Evolutionary conservation across 495 filamentous ascomycete species (phyloP), one percentile per base, ranked within the genome.

Genomic region (Daldinia caldariorum): DNA sequence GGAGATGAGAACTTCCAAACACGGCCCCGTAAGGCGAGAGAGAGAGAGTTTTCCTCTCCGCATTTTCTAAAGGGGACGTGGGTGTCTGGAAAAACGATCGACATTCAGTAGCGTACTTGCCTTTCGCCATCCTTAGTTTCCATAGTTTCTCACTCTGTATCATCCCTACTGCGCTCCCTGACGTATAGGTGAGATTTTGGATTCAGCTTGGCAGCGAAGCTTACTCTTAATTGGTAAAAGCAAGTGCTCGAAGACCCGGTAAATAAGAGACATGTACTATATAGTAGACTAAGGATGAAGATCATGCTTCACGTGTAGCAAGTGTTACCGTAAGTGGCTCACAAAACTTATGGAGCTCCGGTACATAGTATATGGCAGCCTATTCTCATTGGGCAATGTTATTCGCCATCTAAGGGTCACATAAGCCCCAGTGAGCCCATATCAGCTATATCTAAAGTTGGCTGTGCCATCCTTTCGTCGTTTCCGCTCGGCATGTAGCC

Each of bases 121-220:
- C 22, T 34, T 41, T 41, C 20, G 57, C 55, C 31, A 34, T 55
- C 37, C 38, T 53, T 55, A 26, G 56, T 26, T 26, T 26, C 26
- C 26, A 26, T 37, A n/a, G 41, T 34, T 67, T 43, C 34, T 43
- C 34, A 54, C 58, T 43, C 45, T 31, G 37, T 43, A 26, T 43
- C 43, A 26, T 26, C 26, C 26, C 3, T 26, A 26, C 26, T 26
- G 26, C 26, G 26, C 37, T 32, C n/a, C 10, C 47, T 64, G 63
- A 66, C 63, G 63, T 71, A 58, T 14, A 38, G 3, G 58, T 71
- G 18, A 63, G 68, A 67, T 63, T 62, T 71, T 66, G 58, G 63
- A 60, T 55, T 41, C 55, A 31, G 58, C 69, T 67, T 64, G 63
- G 69, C 63, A 38, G 51, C 26, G 13, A 12, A 45, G 37, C 43